phyloP scores from a whole-genome alignment of 345 rosid genomes.

The Theobroma cacao region DNA sequence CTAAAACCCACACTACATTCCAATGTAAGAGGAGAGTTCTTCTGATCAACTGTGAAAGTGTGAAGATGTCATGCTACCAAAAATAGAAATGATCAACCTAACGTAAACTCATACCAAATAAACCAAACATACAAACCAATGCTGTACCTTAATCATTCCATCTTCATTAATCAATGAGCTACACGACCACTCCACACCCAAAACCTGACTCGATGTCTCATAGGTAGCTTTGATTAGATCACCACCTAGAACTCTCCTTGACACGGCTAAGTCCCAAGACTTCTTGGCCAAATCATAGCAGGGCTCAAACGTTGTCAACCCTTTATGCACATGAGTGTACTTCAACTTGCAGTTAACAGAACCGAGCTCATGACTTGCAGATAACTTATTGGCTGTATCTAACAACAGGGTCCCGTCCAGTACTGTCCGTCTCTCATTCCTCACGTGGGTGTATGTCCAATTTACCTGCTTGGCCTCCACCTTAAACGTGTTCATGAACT shows the following conservation, averaged over 20 bases:
- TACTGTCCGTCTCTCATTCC: constrained; percentile 21
- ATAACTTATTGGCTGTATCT: constrained; percentile 27
- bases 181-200: constrained; percentile 31
- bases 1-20: background rate
- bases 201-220: constrained; percentile 17
- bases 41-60: background rate
- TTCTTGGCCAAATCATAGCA: constrained; percentile 34
- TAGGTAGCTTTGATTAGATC: constrained; percentile 34
- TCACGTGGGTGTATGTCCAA: constrained; percentile 29
- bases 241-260: constrained; percentile 24
- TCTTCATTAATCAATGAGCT: constrained; percentile 19
- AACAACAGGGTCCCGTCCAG: constrained; percentile 32
- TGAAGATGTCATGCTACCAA: background rate
- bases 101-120: background rate
- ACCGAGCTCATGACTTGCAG: constrained; percentile 26
- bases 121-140: background rate
- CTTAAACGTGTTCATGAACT: constrained; percentile 35
- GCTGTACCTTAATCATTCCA: constrained; percentile 34
- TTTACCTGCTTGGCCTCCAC: constrained; percentile 29
- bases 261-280: constrained; percentile 37
- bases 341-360: constrained; percentile 28
- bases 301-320: constrained; percentile 28
- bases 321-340: constrained; percentile 27
- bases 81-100: background rate
- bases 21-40: background rate